These are phyloP conservation scores for Penicillium hesseltinei DNA, from an alignment of 2,329 filamentous ascomycete genomes.

Conservation along the genomic window DNA sequence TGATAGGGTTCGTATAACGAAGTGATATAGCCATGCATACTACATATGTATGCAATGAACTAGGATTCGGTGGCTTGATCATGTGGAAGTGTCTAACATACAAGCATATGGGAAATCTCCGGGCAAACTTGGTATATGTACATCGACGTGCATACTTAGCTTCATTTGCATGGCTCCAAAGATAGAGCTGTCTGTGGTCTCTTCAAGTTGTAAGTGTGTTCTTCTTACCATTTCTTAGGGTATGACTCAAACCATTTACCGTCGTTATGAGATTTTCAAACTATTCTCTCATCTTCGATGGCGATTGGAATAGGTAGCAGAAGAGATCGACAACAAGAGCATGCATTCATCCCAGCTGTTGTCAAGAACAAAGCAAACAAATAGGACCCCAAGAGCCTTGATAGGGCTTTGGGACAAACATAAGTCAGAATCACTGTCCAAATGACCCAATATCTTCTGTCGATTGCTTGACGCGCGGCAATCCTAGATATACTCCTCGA, in stretches of 20 bases:
- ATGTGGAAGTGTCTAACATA: background rate
- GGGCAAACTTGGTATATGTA: background rate
- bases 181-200: too few species aligned
- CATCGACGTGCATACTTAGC: too few species aligned
- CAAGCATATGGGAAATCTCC: background rate
- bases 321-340: background rate
- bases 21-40: background rate
- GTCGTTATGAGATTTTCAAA: background rate
- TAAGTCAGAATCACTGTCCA: background rate
- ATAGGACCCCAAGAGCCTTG: background rate
- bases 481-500: background rate
- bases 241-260: background rate
- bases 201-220: too few species aligned
- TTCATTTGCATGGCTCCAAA: too few species aligned
- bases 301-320: background rate
- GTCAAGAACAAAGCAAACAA: background rate
- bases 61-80: background rate
- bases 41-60: background rate
- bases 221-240: background rate
- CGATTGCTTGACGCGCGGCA: slow-evolving; percentile 6
- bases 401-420: background rate
- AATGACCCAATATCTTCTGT: background rate
- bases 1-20: background rate
- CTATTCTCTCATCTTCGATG: background rate
- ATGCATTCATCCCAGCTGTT: background rate